These are phyloP conservation scores for Vicia faba DNA, from an alignment of 306 rosid species.

Conservation along the genomic window DNA sequence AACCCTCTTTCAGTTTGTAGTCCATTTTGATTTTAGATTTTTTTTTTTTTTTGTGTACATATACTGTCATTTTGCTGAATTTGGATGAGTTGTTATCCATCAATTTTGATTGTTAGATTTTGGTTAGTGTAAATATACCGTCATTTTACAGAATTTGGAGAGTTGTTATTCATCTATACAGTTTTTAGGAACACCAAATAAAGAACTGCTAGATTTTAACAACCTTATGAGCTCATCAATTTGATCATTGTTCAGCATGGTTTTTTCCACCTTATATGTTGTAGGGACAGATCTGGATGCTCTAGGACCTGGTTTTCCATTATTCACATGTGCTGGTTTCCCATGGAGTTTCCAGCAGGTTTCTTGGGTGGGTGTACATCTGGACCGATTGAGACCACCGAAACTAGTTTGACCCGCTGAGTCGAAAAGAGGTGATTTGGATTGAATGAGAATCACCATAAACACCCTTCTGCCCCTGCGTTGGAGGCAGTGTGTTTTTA, in stretches of 20 bases:
- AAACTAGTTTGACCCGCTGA: too few relatives aligned
- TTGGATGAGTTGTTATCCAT: constrained; percentile 8
- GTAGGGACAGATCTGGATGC: not conserved
- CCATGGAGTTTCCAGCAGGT: not conserved
- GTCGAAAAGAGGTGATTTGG: too few relatives aligned
- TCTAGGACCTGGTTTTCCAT: too few relatives aligned
- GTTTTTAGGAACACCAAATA: not conserved
- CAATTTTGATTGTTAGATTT: constrained; percentile 10
- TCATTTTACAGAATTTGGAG: constrained; percentile 15
- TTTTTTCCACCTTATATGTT: not conserved
- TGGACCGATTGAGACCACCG: too few relatives aligned
- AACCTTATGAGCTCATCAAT: not conserved
- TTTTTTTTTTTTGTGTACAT: not conserved
- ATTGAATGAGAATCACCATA: too few relatives aligned
- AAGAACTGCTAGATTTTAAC: not conserved
- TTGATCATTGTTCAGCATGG: not conserved
- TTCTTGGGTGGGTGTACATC: not conserved
- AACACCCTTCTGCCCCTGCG: too few relatives aligned
- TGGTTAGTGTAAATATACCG: not conserved
- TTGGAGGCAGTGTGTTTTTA: too few relatives aligned
- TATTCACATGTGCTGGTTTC: not conserved
- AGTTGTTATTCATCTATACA: constrained; percentile 4
- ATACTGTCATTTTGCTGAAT: constrained; percentile 12
- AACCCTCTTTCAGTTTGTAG: constrained; percentile 5
- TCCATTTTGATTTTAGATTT: constrained; percentile 17